phyloP scores from a whole-genome alignment of 108 stramenopile genomes.

The Chaetoceros muelleri region DNA sequence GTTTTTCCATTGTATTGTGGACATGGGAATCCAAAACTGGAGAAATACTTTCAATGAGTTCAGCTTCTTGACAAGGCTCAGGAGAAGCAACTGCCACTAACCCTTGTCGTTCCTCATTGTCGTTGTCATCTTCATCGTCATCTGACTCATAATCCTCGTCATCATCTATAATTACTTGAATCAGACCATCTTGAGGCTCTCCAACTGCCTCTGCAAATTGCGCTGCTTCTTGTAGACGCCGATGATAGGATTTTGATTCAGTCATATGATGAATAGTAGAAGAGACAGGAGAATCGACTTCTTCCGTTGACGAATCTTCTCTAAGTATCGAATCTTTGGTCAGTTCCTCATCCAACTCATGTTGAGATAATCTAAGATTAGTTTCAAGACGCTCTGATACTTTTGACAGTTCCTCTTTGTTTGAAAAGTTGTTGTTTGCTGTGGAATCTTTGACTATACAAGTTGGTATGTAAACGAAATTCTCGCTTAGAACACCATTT shows the following conservation, averaged over 20 bases:
- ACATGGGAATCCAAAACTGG: not conserved
- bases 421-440: not conserved
- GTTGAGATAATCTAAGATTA: not conserved
- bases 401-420: not conserved
- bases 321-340: not conserved
- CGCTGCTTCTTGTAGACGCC: constrained; percentile 42
- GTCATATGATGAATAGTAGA: constrained; percentile 2
- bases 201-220: constrained; percentile 75
- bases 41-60: no score
- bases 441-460: not conserved
- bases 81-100: not conserved
- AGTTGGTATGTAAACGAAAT: not conserved
- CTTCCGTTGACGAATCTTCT: constrained; percentile 1
- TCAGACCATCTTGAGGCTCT: constrained; percentile 28
- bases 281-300: constrained; percentile 7
- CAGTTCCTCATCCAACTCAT: not conserved
- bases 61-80: no score
- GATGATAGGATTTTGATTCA: constrained; percentile 29
- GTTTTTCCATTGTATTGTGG: not conserved
- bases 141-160: constrained; percentile 39
- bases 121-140: constrained; percentile 16
- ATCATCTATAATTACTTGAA: constrained; percentile 50
- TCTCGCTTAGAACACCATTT: not conserved
- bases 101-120: constrained; percentile 19
- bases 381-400: not conserved